Percentiles rank a stretch among this genome's conserved stretches.
Evolutionary conservation across 2,329 filamentous ascomycete species (phyloP).

Genomic region (Colletotrichum salicis): DNA sequence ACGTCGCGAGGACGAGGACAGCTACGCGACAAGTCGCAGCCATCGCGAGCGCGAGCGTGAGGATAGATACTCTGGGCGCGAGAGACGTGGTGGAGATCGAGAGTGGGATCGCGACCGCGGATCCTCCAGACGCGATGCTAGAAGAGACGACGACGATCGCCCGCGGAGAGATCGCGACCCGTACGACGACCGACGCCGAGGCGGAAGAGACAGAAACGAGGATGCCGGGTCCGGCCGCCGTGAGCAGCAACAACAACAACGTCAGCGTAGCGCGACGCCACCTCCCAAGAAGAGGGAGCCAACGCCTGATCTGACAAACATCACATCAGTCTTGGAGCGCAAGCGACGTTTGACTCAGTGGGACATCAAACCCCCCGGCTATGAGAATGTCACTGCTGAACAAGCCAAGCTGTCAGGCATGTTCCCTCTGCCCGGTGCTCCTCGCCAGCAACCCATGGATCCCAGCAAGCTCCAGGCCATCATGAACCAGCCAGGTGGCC

Average conservation of each 20-base stretch:
- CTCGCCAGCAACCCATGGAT: constrained; percentile 94
- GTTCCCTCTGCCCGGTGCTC: constrained; percentile 97
- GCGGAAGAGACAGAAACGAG: constrained; percentile 57
- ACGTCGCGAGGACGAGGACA: constrained; percentile 81
- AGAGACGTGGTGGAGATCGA: constrained; percentile 65
- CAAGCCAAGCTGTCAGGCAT: constrained; percentile 98
- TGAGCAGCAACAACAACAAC: constrained; percentile 61
- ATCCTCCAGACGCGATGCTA: constrained; percentile 67
- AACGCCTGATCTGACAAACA: constrained; percentile 91
- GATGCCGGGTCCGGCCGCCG: constrained; percentile 49
- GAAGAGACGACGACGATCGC: constrained; percentile 75
- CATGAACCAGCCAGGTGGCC: constrained; percentile 86
- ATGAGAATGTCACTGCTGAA: constrained; percentile 97
- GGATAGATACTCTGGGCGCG: constrained; percentile 83
- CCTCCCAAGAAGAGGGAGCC: constrained; percentile 92
- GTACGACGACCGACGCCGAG: constrained; percentile 62
- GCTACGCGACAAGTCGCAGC: constrained; percentile 91
- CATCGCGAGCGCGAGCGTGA: constrained; percentile 94
- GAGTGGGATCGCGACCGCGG: constrained; percentile 80
- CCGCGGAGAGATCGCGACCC: constrained; percentile 66
- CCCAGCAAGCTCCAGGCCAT: constrained; percentile 93
- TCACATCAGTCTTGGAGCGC: constrained; percentile 83
- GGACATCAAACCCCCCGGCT: constrained; percentile 98
- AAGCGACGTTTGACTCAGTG: constrained; percentile 96
- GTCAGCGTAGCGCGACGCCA: constrained; percentile 80